Evolutionary conservation across 108 stramenopile genomes (phyloP).

Genomic region (Conticribra guillardii): DNA sequence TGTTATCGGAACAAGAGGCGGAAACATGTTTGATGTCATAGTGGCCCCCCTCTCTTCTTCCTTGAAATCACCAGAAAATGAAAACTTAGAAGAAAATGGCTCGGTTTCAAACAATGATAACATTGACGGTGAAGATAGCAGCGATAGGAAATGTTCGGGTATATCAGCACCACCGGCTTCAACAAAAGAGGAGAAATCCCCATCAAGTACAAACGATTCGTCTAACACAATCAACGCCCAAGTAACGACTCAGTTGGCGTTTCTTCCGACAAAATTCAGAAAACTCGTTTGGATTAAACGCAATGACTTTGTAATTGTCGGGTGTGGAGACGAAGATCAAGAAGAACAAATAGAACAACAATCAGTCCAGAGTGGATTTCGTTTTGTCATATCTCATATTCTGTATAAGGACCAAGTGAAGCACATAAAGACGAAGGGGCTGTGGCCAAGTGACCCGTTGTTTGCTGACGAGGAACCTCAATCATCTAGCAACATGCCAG

Average conservation of each 20-base stretch:
- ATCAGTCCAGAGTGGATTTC: too few species aligned
- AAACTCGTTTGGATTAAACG: conserved; percentile 98
- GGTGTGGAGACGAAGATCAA: conserved; percentile 55
- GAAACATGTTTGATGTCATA: conserved; percentile 83
- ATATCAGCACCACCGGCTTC: not conserved
- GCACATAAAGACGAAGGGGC: conserved; percentile 78
- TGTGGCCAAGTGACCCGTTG: conserved; percentile 87
- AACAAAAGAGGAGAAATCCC: not conserved
- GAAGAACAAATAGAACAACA: too few species aligned
- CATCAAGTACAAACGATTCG: not conserved
- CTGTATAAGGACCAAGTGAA: conserved; percentile 96
- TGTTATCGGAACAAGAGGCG: conserved; percentile 82
- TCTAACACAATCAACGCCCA: not conserved
- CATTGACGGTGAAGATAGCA: too few species aligned
- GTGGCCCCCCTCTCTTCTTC: conserved; percentile 39
- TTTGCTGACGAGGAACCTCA: conserved; percentile 30
- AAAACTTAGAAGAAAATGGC: not conserved
- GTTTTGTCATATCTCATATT: conserved; percentile 82
- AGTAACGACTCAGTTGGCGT: conserved; percentile 68
- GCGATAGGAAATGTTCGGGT: too few species aligned
- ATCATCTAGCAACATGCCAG: conserved; percentile 4
- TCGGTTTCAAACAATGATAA: not conserved
- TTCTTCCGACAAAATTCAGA: conserved; percentile 94
- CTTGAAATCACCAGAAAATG: conserved; percentile 3
- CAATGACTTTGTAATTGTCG: conserved; percentile 91